Percentiles rank a stretch among this genome's conserved stretches.
phyloP scores from a whole-genome alignment of 2,329 filamentous ascomycete species.

The Curvularia hawaiiensis region DNA sequence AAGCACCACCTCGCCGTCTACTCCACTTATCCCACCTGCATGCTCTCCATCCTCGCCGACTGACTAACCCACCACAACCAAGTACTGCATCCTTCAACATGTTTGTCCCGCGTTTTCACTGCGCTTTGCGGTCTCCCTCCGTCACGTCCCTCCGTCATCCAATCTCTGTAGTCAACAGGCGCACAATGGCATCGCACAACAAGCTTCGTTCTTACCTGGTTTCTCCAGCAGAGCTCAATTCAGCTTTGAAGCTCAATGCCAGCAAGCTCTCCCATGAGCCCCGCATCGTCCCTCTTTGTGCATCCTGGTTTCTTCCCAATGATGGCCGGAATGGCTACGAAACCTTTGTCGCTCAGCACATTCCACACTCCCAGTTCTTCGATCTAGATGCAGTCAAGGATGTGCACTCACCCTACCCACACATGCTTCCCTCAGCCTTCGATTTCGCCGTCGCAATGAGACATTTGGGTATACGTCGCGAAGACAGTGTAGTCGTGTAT shows the following conservation, averaged over 20 bases:
- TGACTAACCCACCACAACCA: slow-evolving; percentile 8
- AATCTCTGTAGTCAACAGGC: slow-evolving; percentile 19
- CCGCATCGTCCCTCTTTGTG: slow-evolving; percentile 86
- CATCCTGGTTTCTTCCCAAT: slow-evolving; percentile 95
- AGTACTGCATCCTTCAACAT: slow-evolving; percentile 32
- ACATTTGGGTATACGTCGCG: slow-evolving; percentile 80
- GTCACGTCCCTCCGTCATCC: slow-evolving; percentile 18
- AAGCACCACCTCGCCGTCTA: slow-evolving; percentile 26
- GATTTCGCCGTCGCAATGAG: slow-evolving; percentile 89
- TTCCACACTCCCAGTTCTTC: slow-evolving; percentile 92
- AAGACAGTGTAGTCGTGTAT: slow-evolving; percentile 93
- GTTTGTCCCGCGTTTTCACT: slow-evolving; percentile 38
- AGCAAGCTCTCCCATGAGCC: slow-evolving; percentile 81
- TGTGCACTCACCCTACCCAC: slow-evolving; percentile 84
- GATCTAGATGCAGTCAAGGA: slow-evolving; percentile 93
- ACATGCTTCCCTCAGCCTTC: slow-evolving; percentile 88
- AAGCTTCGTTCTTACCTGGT: slow-evolving; percentile 82
- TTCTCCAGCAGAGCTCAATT: slow-evolving; percentile 78
- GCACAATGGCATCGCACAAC: slow-evolving; percentile 38
- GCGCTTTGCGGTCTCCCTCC: slow-evolving; percentile 29
- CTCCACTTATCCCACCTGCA: slow-evolving; percentile 11
- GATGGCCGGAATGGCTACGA: slow-evolving; percentile 81
- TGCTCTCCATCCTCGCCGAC: slow-evolving; percentile 13
- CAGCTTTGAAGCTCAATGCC: slow-evolving; percentile 82
- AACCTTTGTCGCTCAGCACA: slow-evolving; percentile 79